Percentiles rank a stretch among this genome's conserved stretches.
Evolutionary conservation across 225 moss, liverwort and hornwort species (phyloP).

Genomic region (Straminergon stramineum): DNA sequence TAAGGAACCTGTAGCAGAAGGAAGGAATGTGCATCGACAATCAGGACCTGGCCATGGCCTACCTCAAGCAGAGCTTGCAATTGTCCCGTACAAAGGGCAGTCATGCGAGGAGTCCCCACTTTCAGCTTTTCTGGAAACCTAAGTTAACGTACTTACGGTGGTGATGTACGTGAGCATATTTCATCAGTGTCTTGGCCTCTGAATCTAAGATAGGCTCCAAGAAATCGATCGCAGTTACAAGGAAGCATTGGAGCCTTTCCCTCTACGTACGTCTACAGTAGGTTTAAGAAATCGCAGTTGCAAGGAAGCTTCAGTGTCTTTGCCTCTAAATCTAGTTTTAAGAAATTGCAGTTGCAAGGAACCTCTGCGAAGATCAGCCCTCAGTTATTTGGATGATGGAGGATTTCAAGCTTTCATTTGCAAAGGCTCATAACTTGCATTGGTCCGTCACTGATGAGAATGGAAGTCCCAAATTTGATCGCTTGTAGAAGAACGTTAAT

Average conservation of each 20-base stretch:
- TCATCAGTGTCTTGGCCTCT: not conserved
- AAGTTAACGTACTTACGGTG: not conserved
- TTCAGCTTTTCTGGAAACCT: not conserved
- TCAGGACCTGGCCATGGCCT: not conserved
- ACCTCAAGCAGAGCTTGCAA: not conserved
- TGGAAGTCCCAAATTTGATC: not conserved
- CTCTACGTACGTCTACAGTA: not conserved
- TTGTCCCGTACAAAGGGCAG: not conserved
- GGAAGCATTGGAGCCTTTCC: not conserved
- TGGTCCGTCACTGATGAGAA: not conserved
- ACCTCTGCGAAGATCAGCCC: not conserved
- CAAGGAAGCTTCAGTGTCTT: not conserved
- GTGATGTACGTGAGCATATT: not conserved
- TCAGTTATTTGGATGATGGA: not conserved
- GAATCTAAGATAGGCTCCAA: too few species aligned
- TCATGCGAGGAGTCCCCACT: not conserved
- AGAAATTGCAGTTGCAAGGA: not conserved
- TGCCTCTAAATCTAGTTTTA: not conserved
- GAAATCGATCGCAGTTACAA: too few species aligned
- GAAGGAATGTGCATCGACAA: not conserved
- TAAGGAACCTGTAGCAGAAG: not conserved
- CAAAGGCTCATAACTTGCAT: not conserved
- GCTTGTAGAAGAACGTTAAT: not conserved
- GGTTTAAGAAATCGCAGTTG: not conserved
- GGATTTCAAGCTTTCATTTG: not conserved